Conservation (phyloP, 129 eudicot genomes). For the Flaveria sonorensis region DNA sequence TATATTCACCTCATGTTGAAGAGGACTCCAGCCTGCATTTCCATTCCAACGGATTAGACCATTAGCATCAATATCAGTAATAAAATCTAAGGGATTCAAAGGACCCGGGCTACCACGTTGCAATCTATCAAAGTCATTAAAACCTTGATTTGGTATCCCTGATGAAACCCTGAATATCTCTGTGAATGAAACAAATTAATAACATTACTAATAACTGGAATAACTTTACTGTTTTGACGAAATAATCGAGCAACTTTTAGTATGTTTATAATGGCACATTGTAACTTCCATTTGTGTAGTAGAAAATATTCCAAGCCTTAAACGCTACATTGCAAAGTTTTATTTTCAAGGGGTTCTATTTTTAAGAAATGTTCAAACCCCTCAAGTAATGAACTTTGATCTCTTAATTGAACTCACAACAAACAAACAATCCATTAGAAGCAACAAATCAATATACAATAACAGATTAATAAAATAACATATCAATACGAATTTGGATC, state of each 20-base stretch:
- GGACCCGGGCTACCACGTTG: slow-evolving; percentile 92
- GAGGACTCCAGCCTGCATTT: slow-evolving; percentile 62
- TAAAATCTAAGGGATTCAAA: slow-evolving; percentile 50
- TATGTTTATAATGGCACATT: slow-evolving; percentile 2
- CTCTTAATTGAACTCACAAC: slow-evolving; percentile 10
- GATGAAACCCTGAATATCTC: slow-evolving; percentile 72
- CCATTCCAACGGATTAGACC: slow-evolving; percentile 69
- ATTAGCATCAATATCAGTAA: slow-evolving; percentile 56
- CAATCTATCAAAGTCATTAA: slow-evolving; percentile 71
- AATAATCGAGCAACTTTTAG: slow-evolving; percentile 2
- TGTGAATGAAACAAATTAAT: slow-evolving; percentile 32
- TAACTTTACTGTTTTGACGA: not conserved
- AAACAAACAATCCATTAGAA: slow-evolving; percentile 27
- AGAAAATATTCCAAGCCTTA: too few species aligned
- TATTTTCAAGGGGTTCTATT: not conserved
- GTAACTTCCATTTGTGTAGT: not conserved
- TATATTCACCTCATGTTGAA: slow-evolving; percentile 69
- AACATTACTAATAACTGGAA: not conserved
- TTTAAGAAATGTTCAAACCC: not conserved
- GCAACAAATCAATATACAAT: slow-evolving; percentile 17
- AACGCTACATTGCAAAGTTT: slow-evolving; percentile 5
- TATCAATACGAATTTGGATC: not conserved
- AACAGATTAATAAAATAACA: slow-evolving; percentile 1
- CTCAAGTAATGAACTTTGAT: not conserved
- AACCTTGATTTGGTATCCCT: slow-evolving; percentile 63